Percentiles rank a stretch among this genome's conserved stretches.
Evolutionary conservation across 2,329 filamentous ascomycete species (phyloP).

Genomic region (Bipolaris cookei): DNA sequence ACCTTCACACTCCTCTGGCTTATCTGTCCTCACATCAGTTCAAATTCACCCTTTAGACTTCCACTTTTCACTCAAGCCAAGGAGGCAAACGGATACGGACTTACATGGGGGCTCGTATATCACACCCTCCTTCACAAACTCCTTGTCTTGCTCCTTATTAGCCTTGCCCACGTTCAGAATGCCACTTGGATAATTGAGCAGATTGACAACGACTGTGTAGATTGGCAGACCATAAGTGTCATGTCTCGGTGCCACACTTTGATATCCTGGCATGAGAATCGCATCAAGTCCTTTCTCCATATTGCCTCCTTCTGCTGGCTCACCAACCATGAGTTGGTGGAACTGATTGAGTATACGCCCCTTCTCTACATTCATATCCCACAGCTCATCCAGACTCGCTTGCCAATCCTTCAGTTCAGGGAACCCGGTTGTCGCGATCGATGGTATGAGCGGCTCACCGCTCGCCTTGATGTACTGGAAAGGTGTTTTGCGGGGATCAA

Average conservation of each 20-base stretch:
- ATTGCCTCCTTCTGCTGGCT: not conserved
- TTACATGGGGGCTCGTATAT: slow-evolving; percentile 47
- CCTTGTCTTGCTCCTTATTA: slow-evolving; percentile 50
- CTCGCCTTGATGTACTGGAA: slow-evolving; percentile 43
- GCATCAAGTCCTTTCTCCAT: slow-evolving; percentile 57
- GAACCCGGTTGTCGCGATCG: slow-evolving; percentile 46
- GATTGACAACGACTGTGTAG: slow-evolving; percentile 60
- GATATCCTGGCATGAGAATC: slow-evolving; percentile 57
- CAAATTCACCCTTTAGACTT: not conserved
- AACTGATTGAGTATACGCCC: slow-evolving; percentile 49
- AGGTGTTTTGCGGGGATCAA: slow-evolving; percentile 48
- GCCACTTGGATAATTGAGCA: slow-evolving; percentile 61
- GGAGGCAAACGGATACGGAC: slow-evolving; percentile 19
- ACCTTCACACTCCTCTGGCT: slow-evolving; percentile 54
- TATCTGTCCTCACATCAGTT: slow-evolving; percentile 5
- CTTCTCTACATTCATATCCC: slow-evolving; percentile 52
- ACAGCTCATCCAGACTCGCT: slow-evolving; percentile 50
- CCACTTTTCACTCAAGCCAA: not conserved
- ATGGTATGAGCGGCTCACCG: slow-evolving; percentile 55
- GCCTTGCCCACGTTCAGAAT: slow-evolving; percentile 56
- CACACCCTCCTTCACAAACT: slow-evolving; percentile 38
- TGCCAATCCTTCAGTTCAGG: slow-evolving; percentile 41
- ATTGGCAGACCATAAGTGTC: slow-evolving; percentile 57
- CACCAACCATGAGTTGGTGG: slow-evolving; percentile 48
- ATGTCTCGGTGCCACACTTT: slow-evolving; percentile 59